phyloP scores from a whole-genome alignment of 352 stramenopile species.

The Phytophthora melonis region DNA sequence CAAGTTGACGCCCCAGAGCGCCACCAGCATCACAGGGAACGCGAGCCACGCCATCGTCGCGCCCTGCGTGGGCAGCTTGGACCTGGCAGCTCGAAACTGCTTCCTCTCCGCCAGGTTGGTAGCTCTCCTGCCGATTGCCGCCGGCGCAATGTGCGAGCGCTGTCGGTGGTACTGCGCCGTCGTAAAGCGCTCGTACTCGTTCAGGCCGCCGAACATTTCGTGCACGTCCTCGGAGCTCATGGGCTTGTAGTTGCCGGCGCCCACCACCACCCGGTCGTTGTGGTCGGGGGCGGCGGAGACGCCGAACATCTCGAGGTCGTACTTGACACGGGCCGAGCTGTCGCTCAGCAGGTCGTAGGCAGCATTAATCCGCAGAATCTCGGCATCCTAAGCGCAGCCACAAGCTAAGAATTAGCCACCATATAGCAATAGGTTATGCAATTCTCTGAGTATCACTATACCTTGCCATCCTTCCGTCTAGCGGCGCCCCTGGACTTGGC shows the following conservation, averaged over 20 bases:
- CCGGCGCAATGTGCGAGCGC: slow-evolving; percentile 61
- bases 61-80: slow-evolving; percentile 69
- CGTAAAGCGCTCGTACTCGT: slow-evolving; percentile 81
- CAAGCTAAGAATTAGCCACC: not conserved
- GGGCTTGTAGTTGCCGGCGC: slow-evolving; percentile 55
- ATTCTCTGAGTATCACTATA: slow-evolving; percentile 11
- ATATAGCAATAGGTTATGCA: not conserved
- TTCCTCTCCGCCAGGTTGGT: slow-evolving; percentile 79
- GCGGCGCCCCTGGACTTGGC: slow-evolving; percentile 34
- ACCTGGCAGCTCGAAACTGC: slow-evolving; percentile 58
- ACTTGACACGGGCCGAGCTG: slow-evolving; percentile 56
- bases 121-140: slow-evolving; percentile 63
- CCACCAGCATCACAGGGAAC: slow-evolving; percentile 63
- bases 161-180: slow-evolving; percentile 76
- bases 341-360: slow-evolving; percentile 79
- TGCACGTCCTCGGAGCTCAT: slow-evolving; percentile 81
- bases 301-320: slow-evolving; percentile 80
- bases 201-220: slow-evolving; percentile 77
- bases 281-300: slow-evolving; percentile 53
- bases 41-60: slow-evolving; percentile 68
- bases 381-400: slow-evolving; percentile 34
- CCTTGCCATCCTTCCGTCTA: slow-evolving; percentile 45
- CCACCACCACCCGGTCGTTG: slow-evolving; percentile 37
- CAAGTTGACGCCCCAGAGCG: slow-evolving; percentile 72
- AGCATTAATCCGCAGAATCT: slow-evolving; percentile 78